phyloP scores from a whole-genome alignment of 352 stramenopile species.

The Phytophthora megakarya region DNA sequence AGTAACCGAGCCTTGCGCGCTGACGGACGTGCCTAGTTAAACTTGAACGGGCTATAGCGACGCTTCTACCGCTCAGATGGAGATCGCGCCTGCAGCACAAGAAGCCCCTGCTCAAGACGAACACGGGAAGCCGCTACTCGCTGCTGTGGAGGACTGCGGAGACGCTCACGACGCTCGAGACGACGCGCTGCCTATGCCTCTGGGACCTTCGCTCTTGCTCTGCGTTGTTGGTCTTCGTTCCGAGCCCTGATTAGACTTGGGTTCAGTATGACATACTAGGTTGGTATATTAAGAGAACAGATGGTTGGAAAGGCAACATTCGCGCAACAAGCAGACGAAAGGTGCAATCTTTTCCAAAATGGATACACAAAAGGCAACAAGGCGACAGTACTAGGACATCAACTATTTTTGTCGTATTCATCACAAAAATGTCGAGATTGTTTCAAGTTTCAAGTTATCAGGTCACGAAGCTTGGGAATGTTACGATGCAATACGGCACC shows the following conservation, averaged over 20 bases:
- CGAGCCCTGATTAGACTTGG: slow-evolving; percentile 33
- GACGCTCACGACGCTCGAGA: slow-evolving; percentile 37
- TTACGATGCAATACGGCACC: too few species aligned
- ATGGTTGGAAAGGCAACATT: neutral
- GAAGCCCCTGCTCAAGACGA: slow-evolving; percentile 18
- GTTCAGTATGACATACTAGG: slow-evolving; percentile 18
- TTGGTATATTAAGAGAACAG: neutral
- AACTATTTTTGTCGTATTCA: too few species aligned
- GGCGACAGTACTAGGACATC: too few species aligned
- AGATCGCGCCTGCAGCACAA: slow-evolving; percentile 18
- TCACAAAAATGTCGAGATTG: too few species aligned
- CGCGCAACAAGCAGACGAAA: neutral
- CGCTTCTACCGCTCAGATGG: slow-evolving; percentile 21
- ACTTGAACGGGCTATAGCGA: slow-evolving; percentile 15
- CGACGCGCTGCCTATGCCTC: slow-evolving; percentile 33
- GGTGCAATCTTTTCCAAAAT: slow-evolving; percentile 1
- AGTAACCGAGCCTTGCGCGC: neutral
- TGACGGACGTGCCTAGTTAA: neutral
- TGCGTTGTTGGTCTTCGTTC: slow-evolving; percentile 39
- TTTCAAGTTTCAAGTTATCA: too few species aligned
- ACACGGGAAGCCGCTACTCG: slow-evolving; percentile 16
- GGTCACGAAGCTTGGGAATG: too few species aligned
- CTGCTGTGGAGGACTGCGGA: slow-evolving; percentile 20
- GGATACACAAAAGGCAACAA: neutral
- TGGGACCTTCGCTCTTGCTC: slow-evolving; percentile 37